These are phyloP conservation scores for Penicillium odoratum DNA, from an alignment of 495 filamentous ascomycete genomes.

Conservation along the genomic window DNA sequence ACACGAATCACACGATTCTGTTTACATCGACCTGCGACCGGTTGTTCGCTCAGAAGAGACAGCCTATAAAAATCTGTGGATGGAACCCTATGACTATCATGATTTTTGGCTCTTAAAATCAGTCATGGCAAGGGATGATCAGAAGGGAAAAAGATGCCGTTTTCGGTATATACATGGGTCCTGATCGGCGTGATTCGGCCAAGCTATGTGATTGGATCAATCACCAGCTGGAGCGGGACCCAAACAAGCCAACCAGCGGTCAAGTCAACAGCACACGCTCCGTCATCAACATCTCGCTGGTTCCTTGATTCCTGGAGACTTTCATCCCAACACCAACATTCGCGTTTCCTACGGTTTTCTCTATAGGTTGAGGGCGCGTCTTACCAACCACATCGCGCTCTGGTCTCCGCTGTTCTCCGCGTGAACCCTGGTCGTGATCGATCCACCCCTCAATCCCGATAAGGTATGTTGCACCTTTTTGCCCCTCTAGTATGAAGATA, in stretches of 20 bases:
- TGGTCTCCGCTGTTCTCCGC: constrained; percentile 10
- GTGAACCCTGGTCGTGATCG: constrained; percentile 19
- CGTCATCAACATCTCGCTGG: constrained; percentile 2
- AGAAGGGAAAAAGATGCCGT: neutral
- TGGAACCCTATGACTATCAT: too few species aligned
- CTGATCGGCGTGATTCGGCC: constrained; percentile 2
- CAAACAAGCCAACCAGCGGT: constrained; percentile 5
- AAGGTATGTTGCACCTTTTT: constrained; percentile 15
- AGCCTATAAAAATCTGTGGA: too few species aligned
- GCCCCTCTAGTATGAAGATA: constrained; percentile 7
- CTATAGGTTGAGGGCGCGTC: neutral
- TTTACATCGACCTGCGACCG: too few species aligned
- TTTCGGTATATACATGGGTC: neutral
- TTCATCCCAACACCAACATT: neutral
- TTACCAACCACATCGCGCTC: neutral
- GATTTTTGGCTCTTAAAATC: too few species aligned
- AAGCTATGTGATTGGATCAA: neutral
- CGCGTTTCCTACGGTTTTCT: neutral
- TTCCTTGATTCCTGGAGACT: neutral
- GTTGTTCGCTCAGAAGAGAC: too few species aligned
- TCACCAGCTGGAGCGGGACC: neutral
- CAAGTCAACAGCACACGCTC: neutral
- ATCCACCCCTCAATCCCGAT: constrained; percentile 9
- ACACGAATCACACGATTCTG: too few species aligned
- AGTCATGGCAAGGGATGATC: too few species aligned